Conservation (phyloP, 768 basidiomycete genomes). For the Lanmaoa rubissima region DNA sequence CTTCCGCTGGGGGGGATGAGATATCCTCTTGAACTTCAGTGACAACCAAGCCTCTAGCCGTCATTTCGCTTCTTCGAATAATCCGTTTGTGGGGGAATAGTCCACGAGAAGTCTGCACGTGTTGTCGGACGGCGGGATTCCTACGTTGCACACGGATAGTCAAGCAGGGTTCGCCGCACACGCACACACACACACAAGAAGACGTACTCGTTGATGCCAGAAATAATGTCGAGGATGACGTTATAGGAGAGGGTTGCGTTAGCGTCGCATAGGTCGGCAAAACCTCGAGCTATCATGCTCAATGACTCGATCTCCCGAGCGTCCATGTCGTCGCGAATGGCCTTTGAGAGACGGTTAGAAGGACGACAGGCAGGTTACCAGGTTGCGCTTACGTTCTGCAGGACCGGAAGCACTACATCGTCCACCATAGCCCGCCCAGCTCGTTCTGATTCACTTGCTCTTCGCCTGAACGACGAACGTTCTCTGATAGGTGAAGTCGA, state of each 20-base stretch:
- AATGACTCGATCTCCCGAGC: constrained; percentile 86
- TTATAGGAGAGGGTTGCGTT: constrained; percentile 87
- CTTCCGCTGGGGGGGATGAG: constrained; percentile 44
- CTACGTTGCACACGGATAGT: constrained; percentile 39
- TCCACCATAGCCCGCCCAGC: constrained; percentile 73
- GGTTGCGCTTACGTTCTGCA: constrained; percentile 59
- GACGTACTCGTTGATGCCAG: constrained; percentile 88
- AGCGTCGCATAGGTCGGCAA: constrained; percentile 76
- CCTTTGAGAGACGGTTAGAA: constrained; percentile 38
- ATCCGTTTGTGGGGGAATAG: constrained; percentile 82
- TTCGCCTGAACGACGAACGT: constrained; percentile 44
- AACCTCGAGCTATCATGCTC: constrained; percentile 87
- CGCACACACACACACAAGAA: background rate
- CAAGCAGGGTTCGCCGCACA: background rate
- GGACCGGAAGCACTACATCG: constrained; percentile 78
- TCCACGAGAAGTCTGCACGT: constrained; percentile 76
- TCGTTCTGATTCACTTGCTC: constrained; percentile 54
- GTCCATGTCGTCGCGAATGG: constrained; percentile 81
- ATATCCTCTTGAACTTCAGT: constrained; percentile 80
- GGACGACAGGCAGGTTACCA: background rate
- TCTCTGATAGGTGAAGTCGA: constrained; percentile 46
- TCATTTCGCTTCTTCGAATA: constrained; percentile 82
- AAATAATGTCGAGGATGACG: constrained; percentile 83
- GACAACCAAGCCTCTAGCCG: constrained; percentile 76
- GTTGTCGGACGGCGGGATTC: constrained; percentile 72